Evolutionary conservation across 2,329 filamentous ascomycete genomes (phyloP).

Genomic region (Aspergillus ibericus): DNA sequence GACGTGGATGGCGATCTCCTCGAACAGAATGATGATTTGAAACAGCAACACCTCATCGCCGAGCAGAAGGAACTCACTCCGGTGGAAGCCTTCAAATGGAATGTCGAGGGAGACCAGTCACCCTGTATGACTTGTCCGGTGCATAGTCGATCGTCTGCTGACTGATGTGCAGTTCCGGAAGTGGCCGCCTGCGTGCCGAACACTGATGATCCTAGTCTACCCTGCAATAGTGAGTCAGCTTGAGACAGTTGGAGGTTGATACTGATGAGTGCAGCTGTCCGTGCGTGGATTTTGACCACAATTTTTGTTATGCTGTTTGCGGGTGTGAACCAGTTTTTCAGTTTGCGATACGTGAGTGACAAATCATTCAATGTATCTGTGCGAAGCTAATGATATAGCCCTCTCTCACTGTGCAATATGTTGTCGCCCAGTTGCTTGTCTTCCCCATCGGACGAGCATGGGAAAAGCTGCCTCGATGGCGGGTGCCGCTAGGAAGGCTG

Average conservation of each 20-base stretch:
- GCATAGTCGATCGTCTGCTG: not conserved
- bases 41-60: not conserved
- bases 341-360: slow-evolving; percentile 25
- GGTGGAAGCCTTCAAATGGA: slow-evolving; percentile 39
- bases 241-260: not conserved
- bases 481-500: slow-evolving; percentile 19
- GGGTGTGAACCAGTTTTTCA: slow-evolving; percentile 27
- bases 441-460: slow-evolving; percentile 23
- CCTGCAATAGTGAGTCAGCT: slow-evolving; percentile 31
- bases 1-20: not conserved
- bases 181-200: slow-evolving; percentile 40
- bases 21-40: slow-evolving; percentile 1
- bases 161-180: slow-evolving; percentile 32
- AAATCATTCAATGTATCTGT: not conserved
- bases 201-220: slow-evolving; percentile 33
- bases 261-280: slow-evolving; percentile 24
- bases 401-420: slow-evolving; percentile 24
- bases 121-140: slow-evolving; percentile 26
- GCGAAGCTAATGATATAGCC: slow-evolving; percentile 12
- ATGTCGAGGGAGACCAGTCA: slow-evolving; percentile 40
- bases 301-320: slow-evolving; percentile 27
- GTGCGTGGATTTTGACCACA: slow-evolving; percentile 31
- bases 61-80: slow-evolving; percentile 36
- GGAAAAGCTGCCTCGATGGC: slow-evolving; percentile 27
- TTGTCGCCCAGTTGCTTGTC: slow-evolving; percentile 24